phyloP scores from a whole-genome alignment of 441 rosid species.

The Gossypium schwendimanii region DNA sequence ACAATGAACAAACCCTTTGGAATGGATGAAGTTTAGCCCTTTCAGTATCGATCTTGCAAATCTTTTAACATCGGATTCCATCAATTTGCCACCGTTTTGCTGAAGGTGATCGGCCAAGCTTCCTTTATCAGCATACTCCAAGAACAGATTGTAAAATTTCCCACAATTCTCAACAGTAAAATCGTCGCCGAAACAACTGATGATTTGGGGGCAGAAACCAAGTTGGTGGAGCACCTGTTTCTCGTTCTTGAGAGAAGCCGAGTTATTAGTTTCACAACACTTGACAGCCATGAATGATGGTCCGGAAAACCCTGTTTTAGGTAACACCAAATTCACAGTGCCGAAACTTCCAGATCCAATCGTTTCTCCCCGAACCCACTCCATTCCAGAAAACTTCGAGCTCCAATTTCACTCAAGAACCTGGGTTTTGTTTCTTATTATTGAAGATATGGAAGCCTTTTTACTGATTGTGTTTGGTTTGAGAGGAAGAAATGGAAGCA shows the following conservation, averaged over 20 bases:
- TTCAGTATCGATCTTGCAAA: constrained; percentile 46
- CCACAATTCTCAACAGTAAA: constrained; percentile 38
- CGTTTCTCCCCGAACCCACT: constrained; percentile 68
- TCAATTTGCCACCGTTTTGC: constrained; percentile 33
- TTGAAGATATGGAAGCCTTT: not conserved
- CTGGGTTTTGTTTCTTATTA: not conserved
- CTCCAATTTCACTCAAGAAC: not conserved
- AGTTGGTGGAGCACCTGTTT: constrained; percentile 30
- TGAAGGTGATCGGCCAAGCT: constrained; percentile 50
- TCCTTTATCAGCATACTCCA: constrained; percentile 74
- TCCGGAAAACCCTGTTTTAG: constrained; percentile 2
- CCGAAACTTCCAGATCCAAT: constrained; percentile 71
- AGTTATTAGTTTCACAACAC: constrained; percentile 28
- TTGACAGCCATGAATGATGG: constrained; percentile 59
- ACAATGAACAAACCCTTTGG: constrained; percentile 66
- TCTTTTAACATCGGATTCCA: constrained; percentile 37
- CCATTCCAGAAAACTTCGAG: constrained; percentile 31
- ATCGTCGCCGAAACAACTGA: constrained; percentile 40
- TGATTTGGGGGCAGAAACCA: constrained; percentile 37
- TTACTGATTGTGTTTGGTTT: not conserved
- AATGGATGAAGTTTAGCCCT: constrained; percentile 57
- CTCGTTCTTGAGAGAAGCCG: constrained; percentile 47
- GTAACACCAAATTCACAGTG: constrained; percentile 39
- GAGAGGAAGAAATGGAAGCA: not conserved
- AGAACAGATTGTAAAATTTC: constrained; percentile 40